Conservation (phyloP, 345 rosid genomes). For the Pseudoturritis turrita region DNA sequence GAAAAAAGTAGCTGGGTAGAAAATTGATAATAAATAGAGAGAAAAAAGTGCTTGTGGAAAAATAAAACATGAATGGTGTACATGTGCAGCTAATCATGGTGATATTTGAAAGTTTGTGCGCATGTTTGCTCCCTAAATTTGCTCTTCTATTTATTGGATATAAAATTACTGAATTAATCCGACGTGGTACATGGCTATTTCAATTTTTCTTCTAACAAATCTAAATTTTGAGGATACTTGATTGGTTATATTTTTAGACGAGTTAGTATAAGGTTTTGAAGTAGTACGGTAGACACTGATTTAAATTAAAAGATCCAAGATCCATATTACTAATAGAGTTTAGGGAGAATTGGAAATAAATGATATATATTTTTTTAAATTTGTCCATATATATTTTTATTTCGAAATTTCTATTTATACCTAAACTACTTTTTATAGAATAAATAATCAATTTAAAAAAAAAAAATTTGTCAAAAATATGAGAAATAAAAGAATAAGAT, state of each 20-base stretch:
- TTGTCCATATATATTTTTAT: too few relatives aligned
- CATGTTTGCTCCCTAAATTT: constrained; percentile 29
- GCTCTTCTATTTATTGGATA: background rate
- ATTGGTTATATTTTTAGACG: background rate
- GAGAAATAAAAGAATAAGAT: too few relatives aligned
- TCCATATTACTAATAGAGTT: too few relatives aligned
- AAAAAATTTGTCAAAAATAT: too few relatives aligned
- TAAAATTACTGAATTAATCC: background rate
- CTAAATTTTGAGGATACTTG: background rate
- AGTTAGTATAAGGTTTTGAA: background rate
- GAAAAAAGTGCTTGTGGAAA: too few relatives aligned
- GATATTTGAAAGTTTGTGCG: constrained; percentile 22
- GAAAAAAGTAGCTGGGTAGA: background rate
- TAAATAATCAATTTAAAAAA: too few relatives aligned
- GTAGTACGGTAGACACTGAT: background rate
- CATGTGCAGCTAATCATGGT: constrained; percentile 27
- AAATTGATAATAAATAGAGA: too few relatives aligned
- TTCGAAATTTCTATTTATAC: too few relatives aligned
- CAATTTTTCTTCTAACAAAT: background rate
- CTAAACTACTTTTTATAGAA: too few relatives aligned
- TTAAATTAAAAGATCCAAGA: too few relatives aligned
- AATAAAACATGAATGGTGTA: background rate
- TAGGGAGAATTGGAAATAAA: too few relatives aligned
- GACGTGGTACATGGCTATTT: background rate
- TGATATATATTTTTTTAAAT: too few relatives aligned